Evolutionary conservation across 2,329 filamentous ascomycete genomes (phyloP), one percentile per base, ranked within the genome.

Genomic region (Sclerotinia subarctica): DNA sequence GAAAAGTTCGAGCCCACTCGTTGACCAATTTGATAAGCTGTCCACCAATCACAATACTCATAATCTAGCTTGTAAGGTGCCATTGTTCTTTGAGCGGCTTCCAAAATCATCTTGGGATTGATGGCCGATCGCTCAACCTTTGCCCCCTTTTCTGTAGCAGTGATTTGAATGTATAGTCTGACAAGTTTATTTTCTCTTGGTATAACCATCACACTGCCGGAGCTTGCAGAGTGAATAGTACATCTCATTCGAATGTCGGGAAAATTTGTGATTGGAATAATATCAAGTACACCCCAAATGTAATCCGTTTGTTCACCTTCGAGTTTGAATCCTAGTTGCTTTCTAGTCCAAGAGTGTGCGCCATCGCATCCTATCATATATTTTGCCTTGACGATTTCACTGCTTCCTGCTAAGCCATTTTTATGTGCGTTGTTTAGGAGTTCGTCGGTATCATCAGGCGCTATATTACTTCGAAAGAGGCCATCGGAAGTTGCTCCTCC

Each of bases 31-130:
- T 80, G 79, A 69, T 87, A 87, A 3, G 83, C 83, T 2, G 83
- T 85, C 83, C 86, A 89, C 86, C 86, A 89, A 51, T 75, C 90
- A 68, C 86, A 86, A 69, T 90, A 84, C 47, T 84, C 78, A 72
- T 90, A 90, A 0, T 83, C 82, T 2, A 93, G 78, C 44, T 82
- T 88, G 75, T 92, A 93, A 0, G 90, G 91, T 0, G 80, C 78
- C 32, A 93, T 79, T 60, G 90, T 92, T 67, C 81, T 84, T 74
- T 88, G 85, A 0, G 89, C 90, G 0, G 85, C 82, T 57, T 83
- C 79, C 58, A 92, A 81, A 67, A 93, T 88, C 1, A 83, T 78
- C 0, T 89, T 83, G 0, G 87, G 86, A 0, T 83, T 90, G 73
- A 92, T 88, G 71, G 86, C 84, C 24, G 84, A 85, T 19, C 86